Percentiles rank a stretch among this genome's conserved stretches.
phyloP scores from a whole-genome alignment of 306 rosid genomes.

The Sechiopsis laciniata region DNA sequence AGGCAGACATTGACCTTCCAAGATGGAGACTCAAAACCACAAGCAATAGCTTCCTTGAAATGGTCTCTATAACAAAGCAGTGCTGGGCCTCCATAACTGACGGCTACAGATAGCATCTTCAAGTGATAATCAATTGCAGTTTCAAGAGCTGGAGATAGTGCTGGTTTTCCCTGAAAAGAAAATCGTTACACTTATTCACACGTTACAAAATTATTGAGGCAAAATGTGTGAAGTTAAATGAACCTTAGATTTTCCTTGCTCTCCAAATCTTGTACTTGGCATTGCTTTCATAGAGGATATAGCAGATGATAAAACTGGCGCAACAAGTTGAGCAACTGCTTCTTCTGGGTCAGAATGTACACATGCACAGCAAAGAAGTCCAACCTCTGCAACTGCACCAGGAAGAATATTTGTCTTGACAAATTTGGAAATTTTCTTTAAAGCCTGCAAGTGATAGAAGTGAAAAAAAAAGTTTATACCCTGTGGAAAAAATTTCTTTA shows the following conservation, averaged over 20 bases:
- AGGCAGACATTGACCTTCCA: conserved; percentile 63
- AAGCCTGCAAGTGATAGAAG: conserved; percentile 48
- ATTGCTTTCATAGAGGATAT: conserved; percentile 75
- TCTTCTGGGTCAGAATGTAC: conserved; percentile 89
- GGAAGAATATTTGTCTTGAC: conserved; percentile 95
- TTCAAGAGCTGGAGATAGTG: conserved; percentile 95
- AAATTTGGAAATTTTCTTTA: conserved; percentile 90
- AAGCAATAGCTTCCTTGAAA: conserved; percentile 58
- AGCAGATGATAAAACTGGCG: conserved; percentile 73
- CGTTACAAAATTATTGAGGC: conserved; percentile 24
- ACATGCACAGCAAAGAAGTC: conserved; percentile 94
- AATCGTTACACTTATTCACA: conserved; percentile 25
- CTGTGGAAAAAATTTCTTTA: neutral
- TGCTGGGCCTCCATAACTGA: conserved; percentile 79
- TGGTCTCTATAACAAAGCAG: conserved; percentile 71
- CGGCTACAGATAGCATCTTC: conserved; percentile 76
- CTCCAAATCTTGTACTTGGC: conserved; percentile 81
- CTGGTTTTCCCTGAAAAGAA: conserved; percentile 61
- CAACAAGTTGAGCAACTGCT: conserved; percentile 72
- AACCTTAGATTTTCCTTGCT: conserved; percentile 68
- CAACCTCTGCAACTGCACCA: conserved; percentile 97
- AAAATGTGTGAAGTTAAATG: conserved; percentile 29
- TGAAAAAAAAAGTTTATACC: conserved; percentile 22
- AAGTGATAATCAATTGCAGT: conserved; percentile 88
- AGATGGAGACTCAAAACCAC: conserved; percentile 93